Evolutionary conservation across 2,329 filamentous ascomycete species (phyloP), one percentile per base, ranked within the genome.

Genomic region (Penicillium crustosum): DNA sequence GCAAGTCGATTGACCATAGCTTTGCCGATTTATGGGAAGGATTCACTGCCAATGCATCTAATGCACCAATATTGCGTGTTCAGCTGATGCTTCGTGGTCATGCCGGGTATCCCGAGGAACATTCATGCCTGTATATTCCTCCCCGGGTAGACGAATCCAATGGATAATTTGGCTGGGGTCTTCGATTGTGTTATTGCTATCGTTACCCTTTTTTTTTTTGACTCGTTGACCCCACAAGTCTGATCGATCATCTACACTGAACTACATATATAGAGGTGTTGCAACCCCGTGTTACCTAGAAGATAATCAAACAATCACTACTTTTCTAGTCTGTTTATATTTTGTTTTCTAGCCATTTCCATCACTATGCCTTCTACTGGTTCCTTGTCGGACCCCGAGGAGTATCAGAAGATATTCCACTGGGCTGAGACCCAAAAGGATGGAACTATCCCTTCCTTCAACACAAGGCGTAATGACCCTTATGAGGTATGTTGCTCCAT

Each of bases 371-470:
- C 64, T 59, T 70, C 69, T 10, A 66, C 63, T 49, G 62, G 58
- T 27, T 60, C 59, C 2, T 57, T 70, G 9, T 56, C 69, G 2
- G 68, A 71, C 52, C 68, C 71, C 45, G 38, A 69, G 42, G 78
- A 82, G 43, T 82, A 81, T 61, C 79, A 81, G 53, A 78, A 80
- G 50, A 79, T 81, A 64, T 82, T 82, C 59, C 80, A 82, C 66
- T 86, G 83, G 83, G 83, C 82, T 0, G 82, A 84, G 66, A 85
- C 83, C n/a, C 83, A 86, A 62, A 79, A 84, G 65, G 78, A 85
- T 66, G 83, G 79, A 0, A 66, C 75, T 0, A 78, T 85, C 27
- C 83, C 82, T 12, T 83, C 82, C 0, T 86, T 85, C 62, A 76
- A 73, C 4, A 78, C 75, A 59, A 79, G 77, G 69, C 82, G 72